These are phyloP conservation scores for Neurospora tetraspora DNA, from an alignment of 495 filamentous ascomycete species.

Conservation along the genomic window DNA sequence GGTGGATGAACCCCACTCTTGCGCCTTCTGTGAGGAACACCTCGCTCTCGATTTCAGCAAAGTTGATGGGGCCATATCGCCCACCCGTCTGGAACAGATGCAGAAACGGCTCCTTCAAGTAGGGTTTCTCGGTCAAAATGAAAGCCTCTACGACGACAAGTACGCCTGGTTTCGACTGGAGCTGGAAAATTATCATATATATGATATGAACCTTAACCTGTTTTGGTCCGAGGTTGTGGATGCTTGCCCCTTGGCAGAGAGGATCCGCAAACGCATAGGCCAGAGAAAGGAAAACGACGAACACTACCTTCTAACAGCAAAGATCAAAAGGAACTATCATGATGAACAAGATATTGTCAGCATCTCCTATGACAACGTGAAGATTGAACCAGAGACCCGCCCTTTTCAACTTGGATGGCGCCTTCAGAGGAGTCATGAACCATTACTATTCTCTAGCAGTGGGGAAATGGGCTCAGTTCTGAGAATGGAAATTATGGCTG, in stretches of 20 bases:
- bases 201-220: not conserved
- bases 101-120: not conserved
- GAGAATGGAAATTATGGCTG: no score
- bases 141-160: not conserved
- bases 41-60: not conserved
- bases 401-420: no score
- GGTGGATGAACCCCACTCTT: not conserved
- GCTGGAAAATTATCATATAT: not conserved
- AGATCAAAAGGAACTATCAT: not conserved
- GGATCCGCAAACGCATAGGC: not conserved
- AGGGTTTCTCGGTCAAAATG: not conserved
- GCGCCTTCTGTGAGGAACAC: not conserved
- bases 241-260: not conserved
- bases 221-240: not conserved
- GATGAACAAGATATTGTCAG: not conserved
- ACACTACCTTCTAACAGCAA: not conserved
- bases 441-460: no score
- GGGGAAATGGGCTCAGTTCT: not conserved
- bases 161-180: accelerated
- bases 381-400: not conserved
- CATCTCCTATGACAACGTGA: not conserved
- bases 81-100: not conserved
- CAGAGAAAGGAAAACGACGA: not conserved
- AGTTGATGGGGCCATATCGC: not conserved
- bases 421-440: no score